phyloP scores from a whole-genome alignment of 1,139 yeast genomes.

The Lodderomyces margitis region DNA sequence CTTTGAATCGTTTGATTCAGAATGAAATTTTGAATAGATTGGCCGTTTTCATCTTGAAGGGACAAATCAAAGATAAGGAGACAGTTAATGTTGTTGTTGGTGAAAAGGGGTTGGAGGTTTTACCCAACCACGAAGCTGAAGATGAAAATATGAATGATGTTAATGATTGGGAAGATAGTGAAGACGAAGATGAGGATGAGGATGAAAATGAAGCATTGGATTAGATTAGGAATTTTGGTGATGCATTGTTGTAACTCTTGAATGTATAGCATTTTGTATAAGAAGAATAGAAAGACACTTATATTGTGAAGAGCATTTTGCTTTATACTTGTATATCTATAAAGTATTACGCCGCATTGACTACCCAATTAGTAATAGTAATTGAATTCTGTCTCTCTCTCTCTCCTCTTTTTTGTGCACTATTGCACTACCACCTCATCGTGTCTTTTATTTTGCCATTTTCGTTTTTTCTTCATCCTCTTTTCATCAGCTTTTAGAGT shows the following conservation, averaged over 20 bases:
- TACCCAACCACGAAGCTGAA: conserved; percentile 81
- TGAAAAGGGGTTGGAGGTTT: conserved; percentile 66
- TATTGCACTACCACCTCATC: background rate
- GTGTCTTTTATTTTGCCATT: no score
- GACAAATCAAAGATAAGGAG: conserved; percentile 87
- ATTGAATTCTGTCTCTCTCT: no score
- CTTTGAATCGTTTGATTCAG: conserved; percentile 91
- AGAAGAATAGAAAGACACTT: no score
- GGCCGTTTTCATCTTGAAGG: conserved; percentile 84
- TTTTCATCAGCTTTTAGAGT: background rate
- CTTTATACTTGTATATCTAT: no score
- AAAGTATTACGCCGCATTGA: no score
- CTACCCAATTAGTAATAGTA: no score
- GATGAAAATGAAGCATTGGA: conserved; percentile 16
- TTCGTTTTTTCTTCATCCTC: background rate
- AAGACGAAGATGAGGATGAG: conserved; percentile 53
- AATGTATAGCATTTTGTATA: background rate
- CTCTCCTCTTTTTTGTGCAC: background rate
- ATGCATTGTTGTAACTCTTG: background rate
- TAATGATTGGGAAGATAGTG: conserved; percentile 56
- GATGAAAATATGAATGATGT: conserved; percentile 55
- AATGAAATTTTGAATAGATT: conserved; percentile 79
- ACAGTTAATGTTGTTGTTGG: conserved; percentile 64
- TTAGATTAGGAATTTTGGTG: background rate
- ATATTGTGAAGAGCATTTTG: no score